Evolutionary conservation across 805 yeast species (phyloP), one percentile per base, ranked within the genome.

Genomic region (Spathaspora sp.): DNA sequence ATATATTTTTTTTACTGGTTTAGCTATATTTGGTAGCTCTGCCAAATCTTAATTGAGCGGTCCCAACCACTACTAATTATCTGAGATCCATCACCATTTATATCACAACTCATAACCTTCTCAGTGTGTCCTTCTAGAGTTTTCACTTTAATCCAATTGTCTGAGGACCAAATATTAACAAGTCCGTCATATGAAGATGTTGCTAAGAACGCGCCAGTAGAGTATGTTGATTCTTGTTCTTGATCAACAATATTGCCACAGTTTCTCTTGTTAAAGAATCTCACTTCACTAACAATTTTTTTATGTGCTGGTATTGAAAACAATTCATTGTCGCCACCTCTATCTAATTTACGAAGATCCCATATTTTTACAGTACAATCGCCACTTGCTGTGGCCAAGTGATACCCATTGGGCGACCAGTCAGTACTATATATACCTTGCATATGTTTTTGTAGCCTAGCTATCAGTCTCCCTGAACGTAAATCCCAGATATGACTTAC

Each of bases 61-160:
- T 91, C 97, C 96, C 96, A 91, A 18, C 96, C 92, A 47, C 89
- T 78, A 45, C 86, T 79, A 1, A 81, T 77, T 1, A 91, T 67
- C 32, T 53, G 60, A 7, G 68, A 58, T 7, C 77, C 78, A 50
- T 75, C 70, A 0, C 56, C 50, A 10, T 76, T 62, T 1, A 86
- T 59, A 61, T 87, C 96, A 46, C 87, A 78, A 51, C 85, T 71
- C 85, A 91, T 81, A 3, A 89, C 81, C 59, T 86, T 85, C 53
- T 88, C 96, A 5, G 77, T 66, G 49, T 70, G 76, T 31, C 84
- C 85, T 9, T 79, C 67, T 42, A 91, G 65, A 2, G 81, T 70
- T 31, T 75, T 76, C 18, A 82, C 61, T 14, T 76, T 69, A 2
- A 75, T 62, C 96, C 96, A 93, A 56, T 79, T 85, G 59, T 86